Evolutionary conservation across 2,329 filamentous ascomycete genomes (phyloP).

Genomic region (Botryotinia narcissicola): DNA sequence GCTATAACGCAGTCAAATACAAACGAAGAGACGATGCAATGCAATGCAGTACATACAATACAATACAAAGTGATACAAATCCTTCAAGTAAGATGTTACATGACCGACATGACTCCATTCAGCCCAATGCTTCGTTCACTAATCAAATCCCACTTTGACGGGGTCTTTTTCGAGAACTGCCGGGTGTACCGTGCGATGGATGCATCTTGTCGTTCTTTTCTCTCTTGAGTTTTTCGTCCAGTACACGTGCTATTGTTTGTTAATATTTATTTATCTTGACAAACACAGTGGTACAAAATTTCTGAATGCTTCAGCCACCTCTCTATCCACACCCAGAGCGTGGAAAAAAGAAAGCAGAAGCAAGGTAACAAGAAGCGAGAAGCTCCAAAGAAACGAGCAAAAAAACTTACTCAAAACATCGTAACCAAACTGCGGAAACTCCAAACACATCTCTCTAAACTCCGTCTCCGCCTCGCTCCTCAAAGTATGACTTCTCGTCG

Average conservation of each 20-base stretch:
- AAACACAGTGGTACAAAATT: not conserved
- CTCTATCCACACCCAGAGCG: too few species aligned
- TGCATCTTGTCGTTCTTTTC: conserved; percentile 55
- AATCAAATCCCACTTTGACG: conserved; percentile 37
- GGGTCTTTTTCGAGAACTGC: conserved; percentile 56
- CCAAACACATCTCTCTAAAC: conserved; percentile 80
- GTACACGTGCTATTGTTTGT: conserved; percentile 52
- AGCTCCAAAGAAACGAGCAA: not conserved
- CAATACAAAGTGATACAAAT: not conserved
- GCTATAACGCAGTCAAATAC: too few species aligned
- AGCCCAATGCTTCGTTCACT: not conserved
- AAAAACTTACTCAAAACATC: conserved; percentile 73
- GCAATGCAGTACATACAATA: not conserved
- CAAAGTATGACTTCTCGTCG: conserved; percentile 73
- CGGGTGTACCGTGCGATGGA: conserved; percentile 44
- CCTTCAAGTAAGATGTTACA: not conserved
- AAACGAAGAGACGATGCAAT: too few species aligned
- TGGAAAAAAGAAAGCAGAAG: not conserved
- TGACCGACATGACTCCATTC: not conserved
- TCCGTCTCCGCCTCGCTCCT: conserved; percentile 83
- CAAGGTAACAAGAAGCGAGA: not conserved
- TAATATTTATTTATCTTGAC: conserved; percentile 18
- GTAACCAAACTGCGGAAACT: conserved; percentile 89
- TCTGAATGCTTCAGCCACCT: not conserved
- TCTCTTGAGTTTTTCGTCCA: conserved; percentile 65